Percentiles rank a stretch among this genome's conserved stretches.
These are phyloP conservation scores for Smittium mucronatum DNA, from an alignment of 371 early-diverging fungal species.

Conservation along the genomic window DNA sequence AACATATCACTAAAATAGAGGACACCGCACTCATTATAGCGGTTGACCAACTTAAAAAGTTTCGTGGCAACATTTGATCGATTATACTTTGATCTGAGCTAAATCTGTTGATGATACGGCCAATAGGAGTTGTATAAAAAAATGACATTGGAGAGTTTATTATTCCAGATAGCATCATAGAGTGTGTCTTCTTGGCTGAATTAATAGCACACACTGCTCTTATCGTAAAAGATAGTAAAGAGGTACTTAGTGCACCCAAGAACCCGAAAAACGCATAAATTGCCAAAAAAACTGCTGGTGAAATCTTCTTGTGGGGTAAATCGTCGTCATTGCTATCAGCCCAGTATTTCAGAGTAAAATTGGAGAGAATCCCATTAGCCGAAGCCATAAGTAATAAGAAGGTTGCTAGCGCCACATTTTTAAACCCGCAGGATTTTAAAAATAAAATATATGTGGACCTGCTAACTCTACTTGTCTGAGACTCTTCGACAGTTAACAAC, in stretches of 20 bases:
- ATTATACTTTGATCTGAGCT: constrained; percentile 45
- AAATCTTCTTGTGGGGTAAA: background rate
- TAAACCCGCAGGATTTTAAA: background rate
- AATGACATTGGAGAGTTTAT: constrained; percentile 27
- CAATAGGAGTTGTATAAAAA: constrained; percentile 26
- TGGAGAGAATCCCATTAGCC: background rate
- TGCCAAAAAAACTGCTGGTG: background rate
- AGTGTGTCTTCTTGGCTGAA: constrained; percentile 1
- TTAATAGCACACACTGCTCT: constrained; percentile 39
- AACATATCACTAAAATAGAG: constrained; percentile 50
- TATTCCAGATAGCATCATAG: constrained; percentile 12
- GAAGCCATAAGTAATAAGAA: background rate
- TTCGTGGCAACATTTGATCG: constrained; percentile 31
- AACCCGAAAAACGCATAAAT: constrained; percentile 64
- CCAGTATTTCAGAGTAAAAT: background rate
- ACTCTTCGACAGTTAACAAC: background rate
- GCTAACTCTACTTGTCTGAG: background rate
- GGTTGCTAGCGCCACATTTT: background rate
- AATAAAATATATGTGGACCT: background rate
- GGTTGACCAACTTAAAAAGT: background rate
- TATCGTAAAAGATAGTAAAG: constrained; percentile 51
- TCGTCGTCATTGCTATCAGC: background rate
- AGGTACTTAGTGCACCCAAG: constrained; percentile 40
- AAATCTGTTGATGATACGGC: constrained; percentile 28
- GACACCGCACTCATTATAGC: constrained; percentile 41